phyloP scores from a whole-genome alignment of 352 stramenopile genomes.

The Globisporangium mamillatum region DNA sequence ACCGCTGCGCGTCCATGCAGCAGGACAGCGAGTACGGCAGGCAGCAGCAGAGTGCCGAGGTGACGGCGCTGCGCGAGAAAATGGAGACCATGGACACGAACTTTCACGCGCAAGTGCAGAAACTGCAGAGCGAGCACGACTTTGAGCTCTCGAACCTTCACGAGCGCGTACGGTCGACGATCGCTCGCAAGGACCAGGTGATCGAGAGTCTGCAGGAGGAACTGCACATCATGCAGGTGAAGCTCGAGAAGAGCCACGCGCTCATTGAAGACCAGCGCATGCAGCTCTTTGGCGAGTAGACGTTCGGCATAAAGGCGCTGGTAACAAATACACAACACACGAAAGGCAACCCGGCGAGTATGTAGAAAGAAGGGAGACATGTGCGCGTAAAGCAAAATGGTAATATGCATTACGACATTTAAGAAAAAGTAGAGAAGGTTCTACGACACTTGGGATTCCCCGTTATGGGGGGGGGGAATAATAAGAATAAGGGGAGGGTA shows the following conservation, averaged over 20 bases:
- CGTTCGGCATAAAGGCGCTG: neutral
- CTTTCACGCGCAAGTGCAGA: constrained; percentile 41
- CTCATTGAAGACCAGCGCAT: constrained; percentile 73
- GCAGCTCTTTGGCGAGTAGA: constrained; percentile 59
- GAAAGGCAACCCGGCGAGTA: no score
- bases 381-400: constrained; percentile 4
- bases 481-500: constrained; percentile 52
- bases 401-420: constrained; percentile 7
- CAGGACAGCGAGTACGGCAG: constrained; percentile 35
- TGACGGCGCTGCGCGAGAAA: constrained; percentile 43
- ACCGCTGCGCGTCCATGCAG: constrained; percentile 37
- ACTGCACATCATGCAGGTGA: constrained; percentile 63
- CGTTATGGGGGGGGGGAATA: constrained; percentile 27
- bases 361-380: neutral
- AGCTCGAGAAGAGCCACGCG: constrained; percentile 70
- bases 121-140: constrained; percentile 51
- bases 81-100: constrained; percentile 34
- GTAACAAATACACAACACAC: neutral
- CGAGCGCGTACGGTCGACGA: constrained; percentile 61
- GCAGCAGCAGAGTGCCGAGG: constrained; percentile 46
- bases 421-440: constrained; percentile 11
- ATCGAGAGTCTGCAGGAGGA: constrained; percentile 69
- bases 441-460: constrained; percentile 35
- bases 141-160: constrained; percentile 58
- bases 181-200: constrained; percentile 65